phyloP scores from a whole-genome alignment of 2,329 filamentous ascomycete genomes.

The Botrytis porri region DNA sequence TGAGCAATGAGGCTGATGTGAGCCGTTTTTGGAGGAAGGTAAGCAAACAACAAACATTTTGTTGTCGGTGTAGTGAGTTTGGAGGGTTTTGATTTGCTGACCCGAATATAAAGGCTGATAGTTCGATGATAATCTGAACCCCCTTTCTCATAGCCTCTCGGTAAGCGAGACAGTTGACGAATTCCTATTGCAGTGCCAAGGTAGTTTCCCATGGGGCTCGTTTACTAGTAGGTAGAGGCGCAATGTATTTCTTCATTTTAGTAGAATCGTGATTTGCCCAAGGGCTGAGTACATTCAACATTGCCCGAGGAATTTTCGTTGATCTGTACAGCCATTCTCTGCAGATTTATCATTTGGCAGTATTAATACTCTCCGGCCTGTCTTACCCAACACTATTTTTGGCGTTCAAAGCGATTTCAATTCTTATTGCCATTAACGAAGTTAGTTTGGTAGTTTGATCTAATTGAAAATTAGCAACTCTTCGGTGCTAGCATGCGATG shows the following conservation, averaged over 20 bases:
- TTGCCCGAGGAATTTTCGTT: neutral
- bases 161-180: neutral
- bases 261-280: neutral
- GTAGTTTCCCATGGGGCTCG: neutral
- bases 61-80: neutral
- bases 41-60: neutral
- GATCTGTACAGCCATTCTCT: neutral
- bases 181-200: neutral
- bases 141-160: neutral
- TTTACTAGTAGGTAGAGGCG: neutral
- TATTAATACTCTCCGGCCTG: fast-evolving
- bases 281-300: neutral
- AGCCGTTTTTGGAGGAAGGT: neutral
- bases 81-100: neutral
- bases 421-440: fast-evolving
- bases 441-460: neutral
- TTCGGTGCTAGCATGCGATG: neutral
- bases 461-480: neutral
- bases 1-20: neutral
- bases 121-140: neutral
- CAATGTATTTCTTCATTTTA: neutral
- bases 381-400: neutral
- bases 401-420: fast-evolving
- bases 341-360: neutral
- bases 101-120: neutral